phyloP scores from a whole-genome alignment of 2,329 filamentous ascomycete species.

The Lecanicillium sp. region DNA sequence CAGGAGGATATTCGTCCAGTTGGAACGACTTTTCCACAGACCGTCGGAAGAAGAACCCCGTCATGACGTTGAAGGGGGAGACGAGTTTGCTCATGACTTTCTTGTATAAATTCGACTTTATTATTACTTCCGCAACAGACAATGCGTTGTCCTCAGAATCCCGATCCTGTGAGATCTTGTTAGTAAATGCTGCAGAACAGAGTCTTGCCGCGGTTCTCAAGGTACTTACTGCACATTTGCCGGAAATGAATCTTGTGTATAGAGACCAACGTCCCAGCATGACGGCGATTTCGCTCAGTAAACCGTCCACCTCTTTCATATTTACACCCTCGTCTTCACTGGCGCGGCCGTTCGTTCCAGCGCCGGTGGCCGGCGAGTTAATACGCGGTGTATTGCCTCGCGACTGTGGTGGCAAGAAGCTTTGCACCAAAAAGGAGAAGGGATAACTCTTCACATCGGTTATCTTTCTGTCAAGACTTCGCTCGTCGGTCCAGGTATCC shows the following conservation, averaged over 20 bases:
- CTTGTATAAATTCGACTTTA: conserved; percentile 70
- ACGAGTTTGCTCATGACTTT: conserved; percentile 73
- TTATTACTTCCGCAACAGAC: conserved; percentile 65
- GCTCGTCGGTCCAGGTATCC: conserved; percentile 92
- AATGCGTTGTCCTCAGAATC: conserved; percentile 51
- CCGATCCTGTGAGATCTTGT: conserved; percentile 37
- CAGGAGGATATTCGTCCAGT: conserved; percentile 78
- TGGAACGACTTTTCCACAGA: conserved; percentile 98
- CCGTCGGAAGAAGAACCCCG: conserved; percentile 91
- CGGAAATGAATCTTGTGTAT: conserved; percentile 81
- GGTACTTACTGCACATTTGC: conserved; percentile 69
- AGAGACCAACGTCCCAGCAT: conserved; percentile 94
- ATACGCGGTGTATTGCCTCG: conserved; percentile 59
- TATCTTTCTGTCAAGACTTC: conserved; percentile 74
- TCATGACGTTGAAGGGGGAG: conserved; percentile 83
- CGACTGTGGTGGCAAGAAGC: conserved; percentile 72
- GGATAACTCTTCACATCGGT: conserved; percentile 97
- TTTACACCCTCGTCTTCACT: conserved; percentile 91
- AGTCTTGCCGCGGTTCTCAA: neutral
- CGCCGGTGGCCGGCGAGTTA: conserved; percentile 66
- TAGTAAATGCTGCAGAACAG: conserved; percentile 9
- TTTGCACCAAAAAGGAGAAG: conserved; percentile 94
- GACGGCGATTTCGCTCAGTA: conserved; percentile 80
- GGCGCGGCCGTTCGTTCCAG: conserved; percentile 45
- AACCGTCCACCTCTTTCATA: conserved; percentile 89